Conservation (phyloP, 164 flowering plant species). For the Nymphaea colorata region DNA sequence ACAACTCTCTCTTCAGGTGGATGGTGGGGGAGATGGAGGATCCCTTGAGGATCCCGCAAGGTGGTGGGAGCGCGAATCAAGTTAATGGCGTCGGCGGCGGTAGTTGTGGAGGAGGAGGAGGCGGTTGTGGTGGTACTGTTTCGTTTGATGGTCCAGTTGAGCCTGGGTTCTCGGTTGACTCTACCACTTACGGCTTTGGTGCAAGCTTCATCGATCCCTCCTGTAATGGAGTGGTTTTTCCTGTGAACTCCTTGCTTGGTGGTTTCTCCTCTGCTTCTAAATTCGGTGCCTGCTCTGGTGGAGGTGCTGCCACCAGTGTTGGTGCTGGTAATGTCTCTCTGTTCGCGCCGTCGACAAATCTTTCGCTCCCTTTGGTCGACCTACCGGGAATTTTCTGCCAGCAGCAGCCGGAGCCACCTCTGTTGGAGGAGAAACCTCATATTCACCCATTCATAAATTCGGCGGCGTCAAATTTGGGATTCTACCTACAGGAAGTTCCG, state of each 20-base stretch:
- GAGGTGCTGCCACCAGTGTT: neutral
- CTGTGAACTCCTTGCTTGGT: neutral
- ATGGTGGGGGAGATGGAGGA: slow-evolving; percentile 2
- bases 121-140: neutral
- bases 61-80: too few species aligned
- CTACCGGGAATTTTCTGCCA: slow-evolving; percentile 23
- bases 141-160: neutral
- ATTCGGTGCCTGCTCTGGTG: neutral
- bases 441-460: slow-evolving; percentile 31
- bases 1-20: neutral
- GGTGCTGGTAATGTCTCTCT: neutral
- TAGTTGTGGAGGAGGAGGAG: too few species aligned
- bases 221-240: neutral
- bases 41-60: neutral
- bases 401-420: slow-evolving; percentile 17
- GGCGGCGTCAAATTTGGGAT: slow-evolving; percentile 40
- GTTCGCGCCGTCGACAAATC: neutral
- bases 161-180: neutral
- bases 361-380: slow-evolving; percentile 15
- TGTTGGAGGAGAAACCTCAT: slow-evolving; percentile 46
- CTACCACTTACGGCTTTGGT: neutral
- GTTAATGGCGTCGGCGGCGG: neutral
- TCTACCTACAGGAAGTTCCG: slow-evolving; percentile 15
- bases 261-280: neutral
- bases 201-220: neutral